Evolutionary conservation across 352 stramenopile species (phyloP), one percentile per base, ranked within the genome.

Genomic region (Pythium aristosporum): DNA sequence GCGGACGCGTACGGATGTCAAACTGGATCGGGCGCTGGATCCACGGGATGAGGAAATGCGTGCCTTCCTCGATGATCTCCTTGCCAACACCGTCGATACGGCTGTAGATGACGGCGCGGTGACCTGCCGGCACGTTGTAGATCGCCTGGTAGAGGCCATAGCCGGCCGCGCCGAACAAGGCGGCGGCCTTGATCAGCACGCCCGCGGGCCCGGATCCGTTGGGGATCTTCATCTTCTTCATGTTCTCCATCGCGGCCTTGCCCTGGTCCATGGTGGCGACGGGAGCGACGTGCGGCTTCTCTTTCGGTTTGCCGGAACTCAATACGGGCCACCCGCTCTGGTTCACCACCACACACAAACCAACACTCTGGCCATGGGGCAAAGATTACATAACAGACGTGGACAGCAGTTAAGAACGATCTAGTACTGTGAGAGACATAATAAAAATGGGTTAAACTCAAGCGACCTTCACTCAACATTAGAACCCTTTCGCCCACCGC

Each of bases 1-100:
- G 92, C 23, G 96, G 96, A 61, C 91, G 88, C 54, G 91, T 97
- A 65, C 91, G 84, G 50, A 98, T 90, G 66, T 98, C 94, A 65
- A 98, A 99, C 69, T 98, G 92, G 37, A 98, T 90, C 28, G 97
- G 94, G 63, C 94, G 91, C 82, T 99, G 95, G 42, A 99, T 87
- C 94, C 96, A 99, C n/a, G 97, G 97, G 53, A 99, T 75, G 52
- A 98, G 76, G 55, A 99, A 98, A 80, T 99, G 97, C 69, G 97
- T 96, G 72, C 96, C 96, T 87, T 99, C 93, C 56, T 89, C 82
- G 37, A 96, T 88, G 56, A 89, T 73, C 36, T 77, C 73, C 49
- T 91, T 69, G 48, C 87, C 74, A 12, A 97, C 85, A 56, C 89
- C 89, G 48, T 92, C 83, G n/a, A 96, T 48, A 72, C 89, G 87